These are phyloP conservation scores for Spergularia marina DNA, from an alignment of 148 eudicot species.

Conservation along the genomic window DNA sequence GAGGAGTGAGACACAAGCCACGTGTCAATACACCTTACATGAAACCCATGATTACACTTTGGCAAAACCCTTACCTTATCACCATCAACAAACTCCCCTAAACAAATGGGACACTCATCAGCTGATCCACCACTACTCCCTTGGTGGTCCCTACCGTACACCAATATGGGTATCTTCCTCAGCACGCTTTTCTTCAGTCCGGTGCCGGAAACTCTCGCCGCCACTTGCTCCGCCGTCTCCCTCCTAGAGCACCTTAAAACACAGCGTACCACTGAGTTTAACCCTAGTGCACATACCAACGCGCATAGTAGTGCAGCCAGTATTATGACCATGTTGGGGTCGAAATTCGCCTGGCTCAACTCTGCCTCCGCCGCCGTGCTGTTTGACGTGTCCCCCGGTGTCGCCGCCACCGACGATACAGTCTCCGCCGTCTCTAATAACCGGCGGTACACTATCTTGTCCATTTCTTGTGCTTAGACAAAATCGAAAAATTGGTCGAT, in stretches of 20 bases:
- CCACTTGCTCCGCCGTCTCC: slow-evolving; percentile 26
- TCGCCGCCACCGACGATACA: not conserved
- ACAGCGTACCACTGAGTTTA: slow-evolving; percentile 48
- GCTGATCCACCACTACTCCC: slow-evolving; percentile 1
- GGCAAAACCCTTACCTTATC: slow-evolving; percentile 64
- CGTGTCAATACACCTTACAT: slow-evolving; percentile 53
- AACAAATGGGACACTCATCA: slow-evolving; percentile 58
- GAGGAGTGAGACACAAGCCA: slow-evolving; percentile 56
- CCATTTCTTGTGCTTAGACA: not conserved
- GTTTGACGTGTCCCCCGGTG: not conserved
- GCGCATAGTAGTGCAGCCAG: slow-evolving; percentile 52
- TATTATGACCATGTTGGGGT: slow-evolving; percentile 50
- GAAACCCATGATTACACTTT: slow-evolving; percentile 57
- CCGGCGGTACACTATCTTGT: slow-evolving; percentile 10
- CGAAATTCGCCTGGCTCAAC: slow-evolving; percentile 32
- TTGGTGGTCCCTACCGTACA: slow-evolving; percentile 29
- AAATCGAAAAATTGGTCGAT: no score
- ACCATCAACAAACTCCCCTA: slow-evolving; percentile 56
- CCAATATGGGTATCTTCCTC: slow-evolving; percentile 34
- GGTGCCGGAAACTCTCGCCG: slow-evolving; percentile 8
- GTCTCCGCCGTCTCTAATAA: not conserved
- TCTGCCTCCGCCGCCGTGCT: slow-evolving; percentile 23
- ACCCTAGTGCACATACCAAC: slow-evolving; percentile 44
- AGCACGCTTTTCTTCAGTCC: slow-evolving; percentile 49
- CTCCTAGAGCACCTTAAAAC: slow-evolving; percentile 27